Conservation (phyloP, 129 eudicot species). For the Artemisia annua region DNA sequence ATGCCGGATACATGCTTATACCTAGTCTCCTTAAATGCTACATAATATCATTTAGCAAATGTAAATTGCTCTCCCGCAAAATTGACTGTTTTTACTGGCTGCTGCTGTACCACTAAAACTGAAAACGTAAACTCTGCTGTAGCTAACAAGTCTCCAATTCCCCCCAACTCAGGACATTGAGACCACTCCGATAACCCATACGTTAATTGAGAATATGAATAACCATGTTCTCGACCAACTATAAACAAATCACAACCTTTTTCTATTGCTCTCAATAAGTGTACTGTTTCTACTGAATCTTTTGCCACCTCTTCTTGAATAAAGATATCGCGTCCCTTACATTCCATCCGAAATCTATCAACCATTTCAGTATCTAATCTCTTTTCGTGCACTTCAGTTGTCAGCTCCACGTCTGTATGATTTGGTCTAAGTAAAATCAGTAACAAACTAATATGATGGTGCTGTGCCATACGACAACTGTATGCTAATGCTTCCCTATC, state of each 20-base stretch:
- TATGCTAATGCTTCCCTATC: slow-evolving; percentile 65
- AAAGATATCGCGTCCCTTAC: slow-evolving; percentile 26
- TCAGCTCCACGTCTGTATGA: neutral
- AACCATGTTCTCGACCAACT: slow-evolving; percentile 64
- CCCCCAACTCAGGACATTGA: slow-evolving; percentile 66
- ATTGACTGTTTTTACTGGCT: slow-evolving; percentile 23
- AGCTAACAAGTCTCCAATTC: slow-evolving; percentile 55
- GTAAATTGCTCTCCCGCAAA: slow-evolving; percentile 8
- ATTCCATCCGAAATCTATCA: slow-evolving; percentile 37
- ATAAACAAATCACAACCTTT: slow-evolving; percentile 49
- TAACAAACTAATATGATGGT: slow-evolving; percentile 39
- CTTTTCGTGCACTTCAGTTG: neutral
- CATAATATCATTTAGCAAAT: slow-evolving; percentile 10
- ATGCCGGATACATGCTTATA: neutral
- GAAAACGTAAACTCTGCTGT: slow-evolving; percentile 49
- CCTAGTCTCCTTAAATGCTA: neutral
- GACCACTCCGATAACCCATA: slow-evolving; percentile 47
- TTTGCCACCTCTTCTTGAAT: slow-evolving; percentile 39
- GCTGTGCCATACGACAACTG: slow-evolving; percentile 49
- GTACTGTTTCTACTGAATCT: slow-evolving; percentile 48
- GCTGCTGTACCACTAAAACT: slow-evolving; percentile 57
- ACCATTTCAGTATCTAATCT: slow-evolving; percentile 32
- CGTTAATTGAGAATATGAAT: slow-evolving; percentile 33
- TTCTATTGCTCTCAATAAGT: slow-evolving; percentile 45
- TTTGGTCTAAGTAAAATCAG: slow-evolving; percentile 42